Evolutionary conservation across 1,284 basidiomycete species (phyloP), one percentile per base, ranked within the genome.

Genomic region (Neonothopanus nambi): DNA sequence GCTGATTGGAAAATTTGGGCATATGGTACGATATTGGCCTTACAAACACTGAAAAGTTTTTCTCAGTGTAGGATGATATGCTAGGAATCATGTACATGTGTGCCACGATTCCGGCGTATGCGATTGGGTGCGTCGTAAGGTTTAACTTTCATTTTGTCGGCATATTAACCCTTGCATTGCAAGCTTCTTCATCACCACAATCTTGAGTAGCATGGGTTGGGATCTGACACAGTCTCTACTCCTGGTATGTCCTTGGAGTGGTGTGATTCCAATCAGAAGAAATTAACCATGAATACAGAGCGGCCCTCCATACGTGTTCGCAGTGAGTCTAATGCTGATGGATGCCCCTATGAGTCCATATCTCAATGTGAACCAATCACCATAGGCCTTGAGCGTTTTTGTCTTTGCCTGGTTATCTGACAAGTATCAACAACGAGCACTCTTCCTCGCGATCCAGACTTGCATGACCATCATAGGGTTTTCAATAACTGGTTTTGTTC

Each of bases 151-250:
- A 18, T 39, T 33, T 13, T 4, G 3, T 42, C 35, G 0, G 35
- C 26, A 33, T 28, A 18, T 13, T 24, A 8, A 30, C 20, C 20
- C 26, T 50, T 44, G 21, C 12, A n/a, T 17, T 33, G 13, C 11
- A 50, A 75, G 75, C 17, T 74, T 71, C 56, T 78, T 79, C 51
- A 58, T 77, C 18, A 73, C 76, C 3, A 67, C 73, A 46, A 77
- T 79, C 38, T 63, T 79, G 44, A 65, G 69, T 24, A 72, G 74
- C 6, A 73, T 79, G 72, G 76, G 77, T 7, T 79, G 77, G 77
- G 71, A 66, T 51, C 57, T 72, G 39, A 62, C 61, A 17, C 62
- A 70, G 24, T 73, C 76, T 5, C 59, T 77, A 38, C 63, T 77
- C 37, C 55, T 78, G 63, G 74, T 75, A 52, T 37, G 26, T 28